Evolutionary conservation across 257 asterid genomes (phyloP).

Genomic region (Rauvolfia tetraphylla): DNA sequence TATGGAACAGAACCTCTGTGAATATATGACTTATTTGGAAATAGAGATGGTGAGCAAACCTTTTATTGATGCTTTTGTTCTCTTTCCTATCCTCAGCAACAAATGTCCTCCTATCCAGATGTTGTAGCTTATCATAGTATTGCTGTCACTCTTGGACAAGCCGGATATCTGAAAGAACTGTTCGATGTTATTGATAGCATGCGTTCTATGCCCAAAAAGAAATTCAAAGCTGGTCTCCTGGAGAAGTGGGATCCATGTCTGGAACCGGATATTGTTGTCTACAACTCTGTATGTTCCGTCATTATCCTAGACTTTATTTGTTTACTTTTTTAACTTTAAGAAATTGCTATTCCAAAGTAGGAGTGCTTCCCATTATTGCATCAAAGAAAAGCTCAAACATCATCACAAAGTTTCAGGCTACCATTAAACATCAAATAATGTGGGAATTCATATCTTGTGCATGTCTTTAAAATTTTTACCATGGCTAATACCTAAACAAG

Average conservation of each 20-base stretch:
- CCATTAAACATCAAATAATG: background rate
- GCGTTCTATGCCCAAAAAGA: slow-evolving; percentile 85
- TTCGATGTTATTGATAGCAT: slow-evolving; percentile 86
- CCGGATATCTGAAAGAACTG: slow-evolving; percentile 90
- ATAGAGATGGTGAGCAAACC: slow-evolving; percentile 1
- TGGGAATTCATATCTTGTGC: background rate
- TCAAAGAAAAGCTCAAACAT: background rate
- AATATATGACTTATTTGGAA: slow-evolving; percentile 9
- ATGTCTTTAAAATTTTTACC: background rate
- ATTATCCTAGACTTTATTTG: background rate
- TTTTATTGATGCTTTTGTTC: slow-evolving; percentile 8
- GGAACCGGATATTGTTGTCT: slow-evolving; percentile 79
- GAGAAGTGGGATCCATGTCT: slow-evolving; percentile 90
- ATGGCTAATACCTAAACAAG: background rate
- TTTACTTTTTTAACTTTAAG: background rate
- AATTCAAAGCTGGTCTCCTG: slow-evolving; percentile 57
- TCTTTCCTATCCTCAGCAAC: slow-evolving; percentile 42
- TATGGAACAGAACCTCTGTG: background rate
- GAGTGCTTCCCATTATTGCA: background rate
- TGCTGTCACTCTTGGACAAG: slow-evolving; percentile 98
- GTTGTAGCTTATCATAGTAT: slow-evolving; percentile 78
- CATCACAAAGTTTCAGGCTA: background rate
- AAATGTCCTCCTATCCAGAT: slow-evolving; percentile 80
- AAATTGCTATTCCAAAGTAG: background rate
- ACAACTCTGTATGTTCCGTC: slow-evolving; percentile 69